Evolutionary conservation across 2,329 filamentous ascomycete genomes (phyloP).

Genomic region (Pseudocercospora eumusae): DNA sequence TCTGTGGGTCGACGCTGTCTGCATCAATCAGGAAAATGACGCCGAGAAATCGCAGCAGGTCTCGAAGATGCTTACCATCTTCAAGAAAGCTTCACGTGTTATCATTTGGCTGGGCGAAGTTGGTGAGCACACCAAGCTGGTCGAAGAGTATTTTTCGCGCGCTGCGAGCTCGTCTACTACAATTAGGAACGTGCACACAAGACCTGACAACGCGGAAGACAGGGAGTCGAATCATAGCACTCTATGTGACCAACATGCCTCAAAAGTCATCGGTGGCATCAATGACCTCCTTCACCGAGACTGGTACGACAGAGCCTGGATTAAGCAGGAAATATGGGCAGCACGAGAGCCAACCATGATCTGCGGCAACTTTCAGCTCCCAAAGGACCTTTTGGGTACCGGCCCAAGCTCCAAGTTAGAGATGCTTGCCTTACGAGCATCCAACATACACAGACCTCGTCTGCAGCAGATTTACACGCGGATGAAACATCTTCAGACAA

Average conservation of each 20-base stretch:
- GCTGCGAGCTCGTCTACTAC: background rate
- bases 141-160: background rate
- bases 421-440: background rate
- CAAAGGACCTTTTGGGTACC: background rate
- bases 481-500: background rate
- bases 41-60: background rate
- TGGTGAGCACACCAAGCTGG: background rate
- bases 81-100: background rate
- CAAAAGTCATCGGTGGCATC: background rate
- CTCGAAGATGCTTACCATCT: conserved; percentile 1
- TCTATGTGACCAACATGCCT: background rate
- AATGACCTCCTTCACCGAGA: background rate
- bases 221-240: no score
- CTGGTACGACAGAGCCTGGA: conserved; percentile 7
- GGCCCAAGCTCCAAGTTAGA: background rate
- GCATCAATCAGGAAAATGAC: conserved; percentile 3
- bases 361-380: background rate
- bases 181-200: background rate
- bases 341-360: conserved; percentile 2
- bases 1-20: conserved; percentile 1
- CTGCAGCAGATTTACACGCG: background rate
- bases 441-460: background rate
- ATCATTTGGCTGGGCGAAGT: conserved; percentile 4
- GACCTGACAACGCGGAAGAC: background rate
- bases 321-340: conserved; percentile 6